These are phyloP conservation scores for Geotrichum citri-aurantii DNA, from an alignment of 1,139 yeast genomes.

Conservation along the genomic window DNA sequence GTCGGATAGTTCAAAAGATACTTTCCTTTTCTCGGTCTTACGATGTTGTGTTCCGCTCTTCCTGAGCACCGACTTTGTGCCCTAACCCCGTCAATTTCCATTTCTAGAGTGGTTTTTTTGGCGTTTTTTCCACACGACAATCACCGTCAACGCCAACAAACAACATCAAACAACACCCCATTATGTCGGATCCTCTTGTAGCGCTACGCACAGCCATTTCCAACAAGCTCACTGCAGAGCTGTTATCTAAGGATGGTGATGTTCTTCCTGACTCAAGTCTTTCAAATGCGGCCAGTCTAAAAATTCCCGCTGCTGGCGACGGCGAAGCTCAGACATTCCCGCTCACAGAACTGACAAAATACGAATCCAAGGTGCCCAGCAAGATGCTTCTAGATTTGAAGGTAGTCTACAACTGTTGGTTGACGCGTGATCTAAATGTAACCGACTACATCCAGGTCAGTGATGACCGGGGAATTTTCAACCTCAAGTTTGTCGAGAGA, in stretches of 20 bases:
- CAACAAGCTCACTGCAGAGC: constrained; percentile 21
- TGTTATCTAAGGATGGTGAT: constrained; percentile 21
- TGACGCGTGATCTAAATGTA: constrained; percentile 64
- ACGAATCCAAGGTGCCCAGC: constrained; percentile 10
- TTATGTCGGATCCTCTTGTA: constrained; percentile 25
- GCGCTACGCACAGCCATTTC: constrained; percentile 29
- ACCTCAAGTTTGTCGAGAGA: constrained; percentile 79
- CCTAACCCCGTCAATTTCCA: neutral
- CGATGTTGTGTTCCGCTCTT: neutral
- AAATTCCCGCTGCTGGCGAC: constrained; percentile 2
- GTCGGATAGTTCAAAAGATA: too few species aligned
- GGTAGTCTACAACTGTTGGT: constrained; percentile 76
- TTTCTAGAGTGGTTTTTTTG: neutral
- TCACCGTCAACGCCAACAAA: neutral
- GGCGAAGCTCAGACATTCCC: constrained; percentile 3
- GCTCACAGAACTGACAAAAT: constrained; percentile 11
- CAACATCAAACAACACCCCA: neutral
- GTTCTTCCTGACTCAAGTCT: constrained; percentile 3
- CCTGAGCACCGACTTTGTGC: neutral
- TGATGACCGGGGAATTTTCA: constrained; percentile 55
- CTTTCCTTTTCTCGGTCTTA: neutral
- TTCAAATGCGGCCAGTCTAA: constrained; percentile 17
- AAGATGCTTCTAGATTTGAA: constrained; percentile 1
- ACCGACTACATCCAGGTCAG: constrained; percentile 80
- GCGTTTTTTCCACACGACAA: neutral